phyloP scores from a whole-genome alignment of 169 alveolate species.

The Ichthyophthirius multifiliis region DNA sequence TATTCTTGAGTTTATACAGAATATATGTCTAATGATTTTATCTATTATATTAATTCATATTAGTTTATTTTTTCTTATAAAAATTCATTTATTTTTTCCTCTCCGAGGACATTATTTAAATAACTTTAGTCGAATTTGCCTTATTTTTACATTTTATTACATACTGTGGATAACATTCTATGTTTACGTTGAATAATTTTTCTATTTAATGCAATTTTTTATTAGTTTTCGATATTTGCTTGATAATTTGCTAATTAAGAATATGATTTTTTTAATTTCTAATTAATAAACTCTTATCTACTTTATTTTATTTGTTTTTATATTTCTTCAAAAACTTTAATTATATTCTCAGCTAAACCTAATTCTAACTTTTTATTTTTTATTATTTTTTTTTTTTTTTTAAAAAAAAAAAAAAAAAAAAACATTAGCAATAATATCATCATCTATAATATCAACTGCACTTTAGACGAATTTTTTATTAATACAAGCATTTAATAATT shows the following conservation, averaged over 20 bases:
- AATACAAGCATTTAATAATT: conserved; percentile 1
- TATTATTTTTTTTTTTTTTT: not conserved
- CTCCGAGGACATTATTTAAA: conserved; percentile 25
- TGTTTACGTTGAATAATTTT: conserved; percentile 1
- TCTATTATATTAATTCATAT: conserved; percentile 1
- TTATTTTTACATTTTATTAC: conserved; percentile 19
- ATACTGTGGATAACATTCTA: conserved; percentile 21
- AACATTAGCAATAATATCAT: not conserved
- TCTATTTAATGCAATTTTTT: not conserved
- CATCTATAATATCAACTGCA: not conserved
- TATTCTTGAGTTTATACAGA: not conserved
- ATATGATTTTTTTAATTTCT: conserved; percentile 2
- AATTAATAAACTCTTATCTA: conserved; percentile 10
- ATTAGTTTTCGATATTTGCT: not conserved
- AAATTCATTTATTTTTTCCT: conserved; percentile 2
- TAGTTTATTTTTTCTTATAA: conserved; percentile 15
- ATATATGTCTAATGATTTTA: not conserved
- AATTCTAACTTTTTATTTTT: not conserved
- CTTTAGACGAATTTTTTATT: not conserved
- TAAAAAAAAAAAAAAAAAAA: no score
- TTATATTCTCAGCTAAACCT: conserved; percentile 30
- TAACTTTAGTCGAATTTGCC: conserved; percentile 27
- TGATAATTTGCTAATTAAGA: not conserved
- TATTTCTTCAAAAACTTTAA: conserved; percentile 31
- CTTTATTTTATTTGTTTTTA: conserved; percentile 18